These are phyloP conservation scores for Mycena galericulata DNA, from an alignment of 768 basidiomycete genomes.

Conservation along the genomic window DNA sequence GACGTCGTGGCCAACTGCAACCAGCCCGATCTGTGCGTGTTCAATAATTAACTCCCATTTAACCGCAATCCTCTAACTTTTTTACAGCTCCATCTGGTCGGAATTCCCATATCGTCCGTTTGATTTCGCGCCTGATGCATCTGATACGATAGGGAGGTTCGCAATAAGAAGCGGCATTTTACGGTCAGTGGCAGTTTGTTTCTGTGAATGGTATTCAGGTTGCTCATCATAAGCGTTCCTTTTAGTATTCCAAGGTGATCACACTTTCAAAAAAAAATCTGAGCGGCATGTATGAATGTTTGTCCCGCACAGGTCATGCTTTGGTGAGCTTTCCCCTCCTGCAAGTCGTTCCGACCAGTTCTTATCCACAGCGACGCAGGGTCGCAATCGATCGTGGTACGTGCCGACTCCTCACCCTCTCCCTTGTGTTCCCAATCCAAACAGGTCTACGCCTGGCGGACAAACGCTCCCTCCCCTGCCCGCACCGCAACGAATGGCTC, in stretches of 20 bases:
- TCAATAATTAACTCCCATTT: too few species aligned
- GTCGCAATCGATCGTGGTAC: conserved; percentile 93
- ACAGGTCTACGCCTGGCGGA: conserved; percentile 89
- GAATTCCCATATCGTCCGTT: background rate
- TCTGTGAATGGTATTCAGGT: background rate
- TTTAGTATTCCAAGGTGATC: conserved; percentile 83
- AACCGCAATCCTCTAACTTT: background rate
- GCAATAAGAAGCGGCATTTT: conserved; percentile 87
- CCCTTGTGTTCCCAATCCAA: background rate
- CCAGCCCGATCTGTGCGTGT: conserved; percentile 82
- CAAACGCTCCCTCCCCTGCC: conserved; percentile 93
- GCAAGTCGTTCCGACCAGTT: background rate
- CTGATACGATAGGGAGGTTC: conserved; percentile 77
- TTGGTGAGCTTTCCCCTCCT: conserved; percentile 61
- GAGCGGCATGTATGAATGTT: background rate
- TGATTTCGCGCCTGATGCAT: background rate
- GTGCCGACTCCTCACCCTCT: background rate
- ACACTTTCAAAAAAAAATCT: background rate
- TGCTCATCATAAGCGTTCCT: background rate
- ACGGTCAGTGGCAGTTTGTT: conserved; percentile 63
- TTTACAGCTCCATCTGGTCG: conserved; percentile 77
- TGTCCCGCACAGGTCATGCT: conserved; percentile 77
- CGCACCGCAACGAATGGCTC: conserved; percentile 77
- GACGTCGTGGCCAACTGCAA: conserved; percentile 81
- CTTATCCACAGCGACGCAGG: conserved; percentile 56